These are phyloP conservation scores for Davidsoniella neocaledoniae DNA, from an alignment of 2,329 filamentous ascomycete species.

Conservation along the genomic window DNA sequence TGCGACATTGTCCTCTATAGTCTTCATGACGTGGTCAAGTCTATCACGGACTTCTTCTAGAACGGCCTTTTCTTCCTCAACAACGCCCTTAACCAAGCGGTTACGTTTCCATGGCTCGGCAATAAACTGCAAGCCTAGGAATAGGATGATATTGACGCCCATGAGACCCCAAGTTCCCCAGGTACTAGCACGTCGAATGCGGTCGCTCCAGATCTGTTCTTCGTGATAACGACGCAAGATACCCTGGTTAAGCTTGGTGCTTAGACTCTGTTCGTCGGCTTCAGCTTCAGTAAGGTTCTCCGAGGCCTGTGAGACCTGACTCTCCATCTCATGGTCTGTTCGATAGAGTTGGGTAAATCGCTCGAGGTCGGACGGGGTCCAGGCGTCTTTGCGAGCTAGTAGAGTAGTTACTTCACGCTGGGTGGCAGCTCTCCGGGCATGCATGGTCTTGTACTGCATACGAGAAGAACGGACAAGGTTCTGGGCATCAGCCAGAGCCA, in stretches of 20 bases:
- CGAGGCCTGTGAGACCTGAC: conserved; percentile 57
- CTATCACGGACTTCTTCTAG: conserved; percentile 28
- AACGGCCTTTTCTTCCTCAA: conserved; percentile 53
- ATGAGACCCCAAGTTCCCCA: conserved; percentile 98
- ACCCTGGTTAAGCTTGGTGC: conserved; percentile 57
- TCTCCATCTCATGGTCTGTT: conserved; percentile 83
- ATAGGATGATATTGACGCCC: conserved; percentile 85
- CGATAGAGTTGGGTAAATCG: conserved; percentile 87
- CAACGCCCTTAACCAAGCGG: conserved; percentile 67
- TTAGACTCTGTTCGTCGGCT: conserved; percentile 60
- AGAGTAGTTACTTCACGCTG: conserved; percentile 93
- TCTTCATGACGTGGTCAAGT: conserved; percentile 12
- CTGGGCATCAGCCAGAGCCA: conserved; percentile 41
- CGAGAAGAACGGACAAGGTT: conserved; percentile 53
- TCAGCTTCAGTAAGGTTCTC: conserved; percentile 60
- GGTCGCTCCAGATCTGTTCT: conserved; percentile 98
- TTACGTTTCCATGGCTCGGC: conserved; percentile 83
- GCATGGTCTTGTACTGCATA: conserved; percentile 63
- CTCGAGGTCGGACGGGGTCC: conserved; percentile 75
- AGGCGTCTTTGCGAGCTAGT: conserved; percentile 83
- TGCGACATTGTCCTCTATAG: conserved; percentile 10
- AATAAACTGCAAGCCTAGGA: conserved; percentile 71
- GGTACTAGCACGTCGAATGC: conserved; percentile 86
- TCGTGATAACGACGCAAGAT: conserved; percentile 92
- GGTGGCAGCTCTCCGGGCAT: conserved; percentile 65